Evolutionary conservation across 108 stramenopile genomes (phyloP), one percentile per base, ranked within the genome.

Genomic region (Nannochloropsis granulata): DNA sequence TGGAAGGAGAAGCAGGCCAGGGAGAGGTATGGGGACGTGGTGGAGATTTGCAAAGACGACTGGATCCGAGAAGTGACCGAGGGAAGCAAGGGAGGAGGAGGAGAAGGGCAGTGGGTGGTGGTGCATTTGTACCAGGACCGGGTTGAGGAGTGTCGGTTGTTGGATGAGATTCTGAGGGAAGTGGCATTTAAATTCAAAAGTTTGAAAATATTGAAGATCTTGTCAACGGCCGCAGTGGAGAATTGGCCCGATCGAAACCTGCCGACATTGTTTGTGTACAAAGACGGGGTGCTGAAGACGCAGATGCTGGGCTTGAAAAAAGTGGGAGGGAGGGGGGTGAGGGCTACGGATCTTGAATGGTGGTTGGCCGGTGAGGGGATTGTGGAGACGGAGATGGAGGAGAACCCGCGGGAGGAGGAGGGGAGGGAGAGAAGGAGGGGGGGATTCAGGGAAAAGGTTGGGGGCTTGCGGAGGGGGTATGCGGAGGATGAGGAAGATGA

Each of bases 231-330:
- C 25, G 96, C 96, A 25, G 93, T 96, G 78, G 93, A 95, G 84
- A 92, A 96, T 78, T 97, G 96, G 96, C 96, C 96, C 10, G 92
- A 90, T 25, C 79, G 83, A n/a, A 94, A 94, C 89, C 86, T 97
- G 19, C 97, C 96, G 0, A 92, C 95, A 11, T 26, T 97, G 0
- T 98, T 97, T 92, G 89, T 94, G 79, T 98, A 98, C 89, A 91
- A 90, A 14, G 84, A 93, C 81, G 97, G 97, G 23, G 92, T 83
- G 43, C 86, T 95, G 85, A 92, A 94, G 82, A 91, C 92, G 87
- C 94, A 97, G 86, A 83, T 95, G 25, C 90, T 86, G 43, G 34
- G 78, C 13, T 78, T 83, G 25, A 82, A 82, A 46, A 82, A 81
- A 13, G 43, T 86, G 23, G 86, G 86, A 8, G 86, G 86, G 13